Base-by-base conservation (phyloP, 768 basidiomycete genomes). In the Agrocybe pediades region DNA sequence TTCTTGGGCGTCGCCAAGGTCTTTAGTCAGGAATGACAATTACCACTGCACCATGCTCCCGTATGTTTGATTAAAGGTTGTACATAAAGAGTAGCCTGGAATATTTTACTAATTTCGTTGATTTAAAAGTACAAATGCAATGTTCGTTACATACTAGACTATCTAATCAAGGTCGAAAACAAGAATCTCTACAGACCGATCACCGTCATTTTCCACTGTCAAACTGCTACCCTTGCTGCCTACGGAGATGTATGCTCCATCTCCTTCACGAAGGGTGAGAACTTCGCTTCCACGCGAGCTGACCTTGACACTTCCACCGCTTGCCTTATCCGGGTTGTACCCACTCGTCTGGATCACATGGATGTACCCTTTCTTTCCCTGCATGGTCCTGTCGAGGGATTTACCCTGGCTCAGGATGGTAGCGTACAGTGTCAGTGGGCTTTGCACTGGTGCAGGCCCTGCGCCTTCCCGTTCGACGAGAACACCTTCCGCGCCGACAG, bases 271-370 rank as follows among this genome's bases (percentile, higher is more conserved):
- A 49, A 96, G 68, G 33, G 79, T 83, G 3, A 84, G 53, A 53
- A 80, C 70, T 9, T 72, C 73, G 2, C 65, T 72, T 16, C 69
- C 74, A 1, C 68, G 65, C 4, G 69, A 73, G 2, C 49, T 61
- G 11, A 95, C 65, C 56, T 71, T 80, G 44, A 96, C 68, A 17
- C 68, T 71, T 0, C 83, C 85, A 0, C 91, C 92, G 1, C 62
- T 69, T 0, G 85, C 78, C 25, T 70, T 63, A 1, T 78, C 76
- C 0, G 79, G 63, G 56, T 90, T 88, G 69, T 90, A 96, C 2
- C 93, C 94, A 23, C 85, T 86, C 5, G 80, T 88, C 74, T 96
- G 94, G 46, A 94, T 78, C 43, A 94, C 80, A 59, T 98, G 96
- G 19, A 96, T 70, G 65, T 95, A 96, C 2, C 82, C 88, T 63